phyloP scores from a whole-genome alignment of 768 basidiomycete genomes.

The Boletus huronensis region DNA sequence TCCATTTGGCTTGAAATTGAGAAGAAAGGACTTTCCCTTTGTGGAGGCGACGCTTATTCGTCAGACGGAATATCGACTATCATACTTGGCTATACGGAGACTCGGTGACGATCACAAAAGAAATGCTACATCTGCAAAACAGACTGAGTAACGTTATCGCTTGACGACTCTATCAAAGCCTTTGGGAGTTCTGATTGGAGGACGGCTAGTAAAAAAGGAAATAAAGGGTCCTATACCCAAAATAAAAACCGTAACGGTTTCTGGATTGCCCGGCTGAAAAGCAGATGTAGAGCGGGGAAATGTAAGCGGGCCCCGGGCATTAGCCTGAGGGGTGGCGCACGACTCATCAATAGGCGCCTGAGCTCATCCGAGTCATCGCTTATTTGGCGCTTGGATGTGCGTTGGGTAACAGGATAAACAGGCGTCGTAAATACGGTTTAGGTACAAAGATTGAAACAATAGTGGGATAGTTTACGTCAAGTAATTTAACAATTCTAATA shows the following conservation, averaged over 20 bases:
- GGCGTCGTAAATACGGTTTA: too few species aligned
- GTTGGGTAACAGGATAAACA: not conserved
- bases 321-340: not conserved
- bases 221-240: too few species aligned
- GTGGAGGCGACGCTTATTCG: constrained; percentile 21
- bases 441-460: too few species aligned
- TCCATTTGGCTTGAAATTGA: not conserved
- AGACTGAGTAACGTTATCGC: too few species aligned
- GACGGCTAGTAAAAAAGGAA: too few species aligned
- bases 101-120: constrained; percentile 8
- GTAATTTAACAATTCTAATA: not conserved
- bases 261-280: too few species aligned
- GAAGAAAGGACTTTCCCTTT: not conserved
- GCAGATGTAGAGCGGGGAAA: too few species aligned
- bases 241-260: too few species aligned
- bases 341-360: not conserved
- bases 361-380: not conserved
- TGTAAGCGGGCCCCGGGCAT: not conserved
- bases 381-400: not conserved
- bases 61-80: not conserved
- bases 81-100: not conserved
- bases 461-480: constrained; percentile 16
- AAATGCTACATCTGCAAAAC: too few species aligned
- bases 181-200: too few species aligned
- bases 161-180: too few species aligned